phyloP scores from a whole-genome alignment of 371 early-diverging fungal genomes.

The Syncephalastrum monosporum region DNA sequence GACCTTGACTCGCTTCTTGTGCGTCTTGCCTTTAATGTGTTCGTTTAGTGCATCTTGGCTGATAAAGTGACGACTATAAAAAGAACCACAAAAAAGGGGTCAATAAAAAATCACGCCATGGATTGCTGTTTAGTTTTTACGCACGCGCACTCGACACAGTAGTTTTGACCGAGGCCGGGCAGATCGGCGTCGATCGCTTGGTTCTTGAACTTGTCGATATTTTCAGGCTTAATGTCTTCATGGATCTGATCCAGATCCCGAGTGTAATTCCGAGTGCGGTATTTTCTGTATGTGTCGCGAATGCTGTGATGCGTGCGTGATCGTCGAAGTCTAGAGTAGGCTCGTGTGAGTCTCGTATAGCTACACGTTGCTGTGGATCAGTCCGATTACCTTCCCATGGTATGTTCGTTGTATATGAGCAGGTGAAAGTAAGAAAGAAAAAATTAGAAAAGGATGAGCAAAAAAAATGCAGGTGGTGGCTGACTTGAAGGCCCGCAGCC shows the following conservation, averaged over 20 bases:
- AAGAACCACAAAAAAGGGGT: slow-evolving; percentile 1
- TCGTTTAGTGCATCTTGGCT: slow-evolving; percentile 30
- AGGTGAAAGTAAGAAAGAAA: slow-evolving; percentile 1
- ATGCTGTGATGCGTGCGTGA: slow-evolving; percentile 72
- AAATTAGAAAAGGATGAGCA: not conserved
- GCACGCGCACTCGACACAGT: slow-evolving; percentile 85
- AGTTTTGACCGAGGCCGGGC: slow-evolving; percentile 87
- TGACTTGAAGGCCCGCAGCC: not conserved
- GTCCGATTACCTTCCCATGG: slow-evolving; percentile 9
- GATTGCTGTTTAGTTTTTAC: slow-evolving; percentile 14
- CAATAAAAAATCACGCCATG: slow-evolving; percentile 3
- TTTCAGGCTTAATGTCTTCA: slow-evolving; percentile 78
- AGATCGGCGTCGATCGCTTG: slow-evolving; percentile 79
- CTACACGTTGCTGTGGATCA: no score
- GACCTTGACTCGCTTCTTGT: slow-evolving; percentile 68
- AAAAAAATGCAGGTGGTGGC: slow-evolving; percentile 4
- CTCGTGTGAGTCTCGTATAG: not conserved
- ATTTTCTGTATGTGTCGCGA: slow-evolving; percentile 62
- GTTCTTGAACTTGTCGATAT: slow-evolving; percentile 58
- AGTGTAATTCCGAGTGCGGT: slow-evolving; percentile 65
- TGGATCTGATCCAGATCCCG: slow-evolving; percentile 92
- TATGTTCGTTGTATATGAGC: not conserved
- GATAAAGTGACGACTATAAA: slow-evolving; percentile 49
- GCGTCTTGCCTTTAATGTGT: slow-evolving; percentile 47
- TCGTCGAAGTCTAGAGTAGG: slow-evolving; percentile 55